Percentiles rank a stretch among this genome's conserved stretches.
Conservation (phyloP, 2,329 filamentous ascomycete genomes). For the Stemphylium lycopersici region DNA sequence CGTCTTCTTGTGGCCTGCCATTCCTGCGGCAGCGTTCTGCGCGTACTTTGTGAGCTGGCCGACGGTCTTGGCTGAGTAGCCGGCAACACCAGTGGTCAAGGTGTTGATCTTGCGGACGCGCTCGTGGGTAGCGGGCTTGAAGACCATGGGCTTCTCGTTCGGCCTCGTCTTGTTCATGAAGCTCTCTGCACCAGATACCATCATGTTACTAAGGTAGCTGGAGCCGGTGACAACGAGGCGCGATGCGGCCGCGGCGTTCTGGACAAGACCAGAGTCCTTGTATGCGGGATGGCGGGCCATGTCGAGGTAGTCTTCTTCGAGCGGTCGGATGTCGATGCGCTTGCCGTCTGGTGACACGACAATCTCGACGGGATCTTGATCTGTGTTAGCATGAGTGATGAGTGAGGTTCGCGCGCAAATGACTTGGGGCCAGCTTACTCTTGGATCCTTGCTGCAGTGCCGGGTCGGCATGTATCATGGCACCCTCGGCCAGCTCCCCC, state of each 20-base stretch:
- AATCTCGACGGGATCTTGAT: constrained; percentile 77
- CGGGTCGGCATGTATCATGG: constrained; percentile 77
- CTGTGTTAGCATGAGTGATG: constrained; percentile 32
- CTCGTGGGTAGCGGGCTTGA: constrained; percentile 81
- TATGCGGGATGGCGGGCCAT: constrained; percentile 90
- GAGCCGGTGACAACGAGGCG: constrained; percentile 90
- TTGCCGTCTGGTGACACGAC: constrained; percentile 72
- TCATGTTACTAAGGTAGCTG: constrained; percentile 75
- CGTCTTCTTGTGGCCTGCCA: constrained; percentile 68
- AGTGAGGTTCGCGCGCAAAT: not conserved
- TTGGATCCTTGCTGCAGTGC: constrained; percentile 86
- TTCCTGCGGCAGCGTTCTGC: constrained; percentile 83
- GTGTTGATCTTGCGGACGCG: constrained; percentile 87
- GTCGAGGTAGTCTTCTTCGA: constrained; percentile 73
- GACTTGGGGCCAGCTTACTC: constrained; percentile 61
- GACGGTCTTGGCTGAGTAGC: constrained; percentile 83
- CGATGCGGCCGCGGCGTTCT: constrained; percentile 85
- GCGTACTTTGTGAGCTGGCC: constrained; percentile 82
- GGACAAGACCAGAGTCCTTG: constrained; percentile 82
- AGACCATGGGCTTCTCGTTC: constrained; percentile 79
- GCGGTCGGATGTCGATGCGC: constrained; percentile 71
- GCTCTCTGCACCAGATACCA: constrained; percentile 77
- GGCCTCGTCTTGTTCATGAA: constrained; percentile 85
- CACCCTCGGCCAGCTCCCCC: constrained; percentile 84
- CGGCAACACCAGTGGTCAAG: constrained; percentile 80